Evolutionary conservation across 306 rosid species (phyloP).

Genomic region (Rosa lucieae): DNA sequence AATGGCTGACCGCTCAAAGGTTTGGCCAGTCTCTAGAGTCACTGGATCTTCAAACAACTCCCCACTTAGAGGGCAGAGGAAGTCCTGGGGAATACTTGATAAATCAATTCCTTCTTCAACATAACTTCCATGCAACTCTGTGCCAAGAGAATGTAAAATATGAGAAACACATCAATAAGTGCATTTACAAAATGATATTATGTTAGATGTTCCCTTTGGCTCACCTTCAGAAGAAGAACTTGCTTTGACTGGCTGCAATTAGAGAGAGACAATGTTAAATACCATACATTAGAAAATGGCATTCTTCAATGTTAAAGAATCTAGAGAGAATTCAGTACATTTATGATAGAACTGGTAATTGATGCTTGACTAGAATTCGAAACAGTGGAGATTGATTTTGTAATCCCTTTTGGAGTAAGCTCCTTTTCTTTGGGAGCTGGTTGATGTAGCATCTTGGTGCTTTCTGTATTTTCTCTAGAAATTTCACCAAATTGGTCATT

Average conservation of each 20-base stretch:
- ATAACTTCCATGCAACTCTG: slow-evolving; percentile 34
- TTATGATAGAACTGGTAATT: slow-evolving; percentile 21
- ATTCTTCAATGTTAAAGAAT: neutral
- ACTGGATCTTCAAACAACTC: slow-evolving; percentile 74
- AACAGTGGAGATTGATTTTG: slow-evolving; percentile 20
- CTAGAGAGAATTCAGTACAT: slow-evolving; percentile 18
- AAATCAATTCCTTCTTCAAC: slow-evolving; percentile 49
- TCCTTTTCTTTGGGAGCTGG: slow-evolving; percentile 31
- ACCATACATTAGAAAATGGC: slow-evolving; percentile 14
- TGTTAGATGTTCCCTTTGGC: slow-evolving; percentile 23
- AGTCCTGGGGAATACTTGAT: slow-evolving; percentile 58
- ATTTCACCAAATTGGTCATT: slow-evolving; percentile 25
- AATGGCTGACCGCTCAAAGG: slow-evolving; percentile 66
- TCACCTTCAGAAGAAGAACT: slow-evolving; percentile 52
- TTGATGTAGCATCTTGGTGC: slow-evolving; percentile 25
- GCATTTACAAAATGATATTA: slow-evolving; percentile 13
- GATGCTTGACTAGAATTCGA: slow-evolving; percentile 33
- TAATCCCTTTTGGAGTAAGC: slow-evolving; percentile 30
- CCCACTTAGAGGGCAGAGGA: slow-evolving; percentile 72
- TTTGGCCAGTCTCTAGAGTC: slow-evolving; percentile 79
- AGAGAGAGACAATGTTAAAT: slow-evolving; percentile 16
- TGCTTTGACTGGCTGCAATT: slow-evolving; percentile 51
- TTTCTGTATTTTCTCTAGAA: slow-evolving; percentile 23
- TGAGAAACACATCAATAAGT: slow-evolving; percentile 17
- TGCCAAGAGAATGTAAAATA: slow-evolving; percentile 16